phyloP scores from a whole-genome alignment of 1,284 basidiomycete species.

The Papiliotrema nemorosa region DNA sequence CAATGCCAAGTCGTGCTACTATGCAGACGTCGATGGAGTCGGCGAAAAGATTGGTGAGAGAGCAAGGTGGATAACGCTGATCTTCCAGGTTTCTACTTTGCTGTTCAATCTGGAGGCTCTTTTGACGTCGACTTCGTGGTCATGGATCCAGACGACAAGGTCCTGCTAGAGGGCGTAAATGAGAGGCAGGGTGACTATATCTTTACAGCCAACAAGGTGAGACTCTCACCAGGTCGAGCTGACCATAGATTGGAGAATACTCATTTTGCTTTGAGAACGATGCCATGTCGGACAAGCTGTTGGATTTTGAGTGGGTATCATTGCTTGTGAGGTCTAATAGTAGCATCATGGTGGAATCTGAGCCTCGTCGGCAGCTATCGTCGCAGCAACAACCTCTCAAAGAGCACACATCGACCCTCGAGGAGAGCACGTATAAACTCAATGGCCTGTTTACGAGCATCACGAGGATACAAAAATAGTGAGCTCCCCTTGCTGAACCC shows the following conservation, averaged over 20 bases:
- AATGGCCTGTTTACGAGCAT: conserved; percentile 79
- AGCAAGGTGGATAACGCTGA: no score
- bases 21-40: conserved; percentile 79
- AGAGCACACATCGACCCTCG: conserved; percentile 83
- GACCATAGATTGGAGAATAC: conserved; percentile 72
- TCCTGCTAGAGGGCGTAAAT: conserved; percentile 77
- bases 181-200: conserved; percentile 97
- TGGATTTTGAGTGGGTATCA: conserved; percentile 75
- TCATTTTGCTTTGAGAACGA: conserved; percentile 98
- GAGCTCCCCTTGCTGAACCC: background rate
- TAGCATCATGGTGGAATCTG: conserved; percentile 89
- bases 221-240: conserved; percentile 3
- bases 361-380: conserved; percentile 77
- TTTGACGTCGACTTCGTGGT: conserved; percentile 97
- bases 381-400: conserved; percentile 64
- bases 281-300: conserved; percentile 82
- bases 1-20: conserved; percentile 89
- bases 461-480: conserved; percentile 90
- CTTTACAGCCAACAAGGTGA: conserved; percentile 79
- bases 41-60: conserved; percentile 47
- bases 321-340: background rate
- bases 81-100: conserved; percentile 54
- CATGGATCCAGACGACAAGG: conserved; percentile 80
- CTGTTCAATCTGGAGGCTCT: conserved; percentile 90
- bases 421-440: conserved; percentile 88